phyloP scores from a whole-genome alignment of 352 stramenopile genomes.

The Phytophthora pinifolia region DNA sequence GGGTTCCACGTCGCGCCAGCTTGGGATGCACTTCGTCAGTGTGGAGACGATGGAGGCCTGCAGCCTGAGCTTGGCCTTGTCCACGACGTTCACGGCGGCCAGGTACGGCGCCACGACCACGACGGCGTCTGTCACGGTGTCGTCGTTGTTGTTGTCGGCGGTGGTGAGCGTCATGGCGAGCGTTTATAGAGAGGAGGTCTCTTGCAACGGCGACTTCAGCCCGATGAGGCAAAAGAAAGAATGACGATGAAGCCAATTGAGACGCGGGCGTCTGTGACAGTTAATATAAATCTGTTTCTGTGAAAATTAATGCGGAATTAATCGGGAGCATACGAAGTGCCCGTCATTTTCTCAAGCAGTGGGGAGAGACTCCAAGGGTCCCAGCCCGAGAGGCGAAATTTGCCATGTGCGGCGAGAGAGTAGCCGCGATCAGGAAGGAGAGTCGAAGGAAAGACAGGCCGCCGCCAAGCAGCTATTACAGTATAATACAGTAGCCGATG shows the following conservation, averaged over 20 bases:
- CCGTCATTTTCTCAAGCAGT: conserved; percentile 10
- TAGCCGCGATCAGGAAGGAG: conserved; percentile 5
- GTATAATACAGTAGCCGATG: no score
- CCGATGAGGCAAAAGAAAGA: conserved; percentile 27
- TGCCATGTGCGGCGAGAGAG: conserved; percentile 21
- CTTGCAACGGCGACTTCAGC: conserved; percentile 6
- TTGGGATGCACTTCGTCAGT: conserved; percentile 56
- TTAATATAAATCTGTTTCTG: conserved; percentile 5
- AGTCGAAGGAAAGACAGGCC: conserved; percentile 12
- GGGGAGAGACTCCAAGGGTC: conserved; percentile 8
- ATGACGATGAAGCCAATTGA: conserved; percentile 11
- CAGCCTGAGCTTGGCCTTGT: conserved; percentile 71
- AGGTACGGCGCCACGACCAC: conserved; percentile 63
- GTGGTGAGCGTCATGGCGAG: conserved; percentile 13
- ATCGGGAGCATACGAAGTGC: conserved; percentile 3
- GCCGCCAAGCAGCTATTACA: background rate
- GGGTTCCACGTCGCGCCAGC: conserved; percentile 51
- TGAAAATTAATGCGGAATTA: conserved; percentile 4
- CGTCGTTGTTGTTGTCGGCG: conserved; percentile 6
- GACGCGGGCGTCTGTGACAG: conserved; percentile 1
- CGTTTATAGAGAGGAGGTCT: background rate
- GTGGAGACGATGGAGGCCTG: conserved; percentile 65
- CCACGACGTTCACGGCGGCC: conserved; percentile 37
- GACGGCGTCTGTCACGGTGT: conserved; percentile 11
- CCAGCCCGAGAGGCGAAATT: conserved; percentile 25